Evolutionary conservation across 2,329 filamentous ascomycete species (phyloP), one percentile per base, ranked within the genome.

Genomic region (Talaromyces funiculosus): DNA sequence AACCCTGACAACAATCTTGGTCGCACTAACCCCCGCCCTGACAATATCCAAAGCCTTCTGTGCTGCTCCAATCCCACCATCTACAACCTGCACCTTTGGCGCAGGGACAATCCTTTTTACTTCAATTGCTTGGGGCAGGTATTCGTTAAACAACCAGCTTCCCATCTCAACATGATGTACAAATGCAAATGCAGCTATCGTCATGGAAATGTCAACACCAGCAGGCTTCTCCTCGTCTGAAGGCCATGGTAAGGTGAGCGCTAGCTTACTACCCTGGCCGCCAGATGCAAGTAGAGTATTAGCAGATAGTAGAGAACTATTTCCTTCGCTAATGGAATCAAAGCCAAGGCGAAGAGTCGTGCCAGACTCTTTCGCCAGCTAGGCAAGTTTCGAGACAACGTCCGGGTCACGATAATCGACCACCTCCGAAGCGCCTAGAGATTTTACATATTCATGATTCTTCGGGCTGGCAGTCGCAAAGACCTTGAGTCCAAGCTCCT

Each of bases 361-460:
- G 24, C 24, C 24, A n/a, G 54, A 29, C 20, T 57, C 38, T 20
- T 47, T 37, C 6, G 54, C 54, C 26, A 57, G 54, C 26, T 47
- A 26, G 9, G 10, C 40, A 12, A 57, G 18, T 18, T 57, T 57
- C 8, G 54, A 45, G 54, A 57, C 54, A 2, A 53, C 31, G 12
- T 31, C 35, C 4, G 61, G 31, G 20, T 56, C 26, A 22, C 71
- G 71, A 65, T 80, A 80, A 63, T 81, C 78, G 51, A 78, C 78
- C 0, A 74, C 74, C 1, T 72, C 64, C 18, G 63, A 68, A 2
- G 78, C 78, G 1, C 80, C 80, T 0, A 81, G 71, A 24, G 66
- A 63, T 63, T 74, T 76, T 38, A 78, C 70, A 40, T 75, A 73
- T 1, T 73, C 73, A 22, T 77, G 73, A 64, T 81, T 81, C 38